These are phyloP conservation scores for Globisporangium takayamanum DNA, from an alignment of 352 stramenopile species.

Conservation along the genomic window DNA sequence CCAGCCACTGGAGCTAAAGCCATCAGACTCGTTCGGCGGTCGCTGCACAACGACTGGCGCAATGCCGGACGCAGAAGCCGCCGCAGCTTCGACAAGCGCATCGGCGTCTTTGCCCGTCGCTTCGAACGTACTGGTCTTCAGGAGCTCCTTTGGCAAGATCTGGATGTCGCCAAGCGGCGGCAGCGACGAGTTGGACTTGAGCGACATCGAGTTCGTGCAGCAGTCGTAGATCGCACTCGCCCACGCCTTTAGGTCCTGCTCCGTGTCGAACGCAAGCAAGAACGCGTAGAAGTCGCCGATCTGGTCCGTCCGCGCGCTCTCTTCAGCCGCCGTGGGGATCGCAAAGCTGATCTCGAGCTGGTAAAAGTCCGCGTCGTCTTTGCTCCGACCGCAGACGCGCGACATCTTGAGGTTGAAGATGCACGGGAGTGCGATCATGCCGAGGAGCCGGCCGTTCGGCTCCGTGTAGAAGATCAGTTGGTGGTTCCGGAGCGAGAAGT, in stretches of 20 bases:
- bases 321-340: constrained; percentile 50
- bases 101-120: constrained; percentile 38
- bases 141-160: constrained; percentile 72
- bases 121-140: constrained; percentile 79
- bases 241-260: constrained; percentile 67
- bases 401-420: constrained; percentile 82
- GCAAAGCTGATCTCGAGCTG: constrained; percentile 82
- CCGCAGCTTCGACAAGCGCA: constrained; percentile 17
- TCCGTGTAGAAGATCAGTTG: constrained; percentile 78
- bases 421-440: constrained; percentile 70
- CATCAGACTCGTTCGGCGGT: constrained; percentile 8
- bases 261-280: constrained; percentile 70
- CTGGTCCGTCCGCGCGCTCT: constrained; percentile 53
- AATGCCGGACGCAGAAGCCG: constrained; percentile 12
- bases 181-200: constrained; percentile 61
- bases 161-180: constrained; percentile 66
- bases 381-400: constrained; percentile 63
- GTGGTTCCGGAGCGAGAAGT: constrained; percentile 80
- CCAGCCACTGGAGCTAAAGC: constrained; percentile 75
- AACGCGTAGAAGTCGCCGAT: constrained; percentile 78
- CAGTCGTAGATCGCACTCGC: constrained; percentile 76
- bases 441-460: constrained; percentile 54
- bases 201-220: constrained; percentile 84
- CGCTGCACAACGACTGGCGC: constrained; percentile 8
- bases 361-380: constrained; percentile 71